Conservation (phyloP, 2,329 filamentous ascomycete species). For the Diaporthe nobilis region DNA sequence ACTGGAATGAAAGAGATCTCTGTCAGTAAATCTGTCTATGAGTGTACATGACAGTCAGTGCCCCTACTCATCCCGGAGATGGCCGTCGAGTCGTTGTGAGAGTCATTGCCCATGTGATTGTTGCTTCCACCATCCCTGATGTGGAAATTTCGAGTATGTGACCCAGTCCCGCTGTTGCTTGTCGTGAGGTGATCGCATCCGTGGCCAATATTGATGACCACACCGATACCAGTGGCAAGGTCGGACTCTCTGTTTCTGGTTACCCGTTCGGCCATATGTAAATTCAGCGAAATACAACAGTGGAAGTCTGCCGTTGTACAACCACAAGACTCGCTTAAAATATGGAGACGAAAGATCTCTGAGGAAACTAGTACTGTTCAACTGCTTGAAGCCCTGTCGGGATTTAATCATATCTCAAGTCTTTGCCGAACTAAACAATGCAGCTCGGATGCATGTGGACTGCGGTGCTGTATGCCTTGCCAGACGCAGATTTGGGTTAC, state of each 20-base stretch:
- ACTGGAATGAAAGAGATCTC: neutral
- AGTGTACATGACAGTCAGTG: neutral
- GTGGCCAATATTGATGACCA: constrained; percentile 1
- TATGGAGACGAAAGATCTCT: neutral
- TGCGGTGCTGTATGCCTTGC: neutral
- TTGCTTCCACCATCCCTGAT: neutral
- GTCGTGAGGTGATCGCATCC: neutral
- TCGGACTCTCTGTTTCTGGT: neutral
- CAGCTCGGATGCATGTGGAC: neutral
- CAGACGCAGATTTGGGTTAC: neutral
- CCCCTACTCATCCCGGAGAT: neutral
- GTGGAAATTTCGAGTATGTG: neutral
- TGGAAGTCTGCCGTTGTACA: neutral
- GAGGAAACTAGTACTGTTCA: neutral
- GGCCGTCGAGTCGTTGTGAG: neutral
- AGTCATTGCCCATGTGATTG: neutral
- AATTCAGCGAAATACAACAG: neutral
- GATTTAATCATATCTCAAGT: neutral
- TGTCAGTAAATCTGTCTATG: neutral
- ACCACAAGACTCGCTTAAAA: neutral
- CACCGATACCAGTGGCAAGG: neutral
- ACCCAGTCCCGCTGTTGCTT: neutral
- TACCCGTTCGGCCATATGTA: neutral
- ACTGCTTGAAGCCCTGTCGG: neutral
- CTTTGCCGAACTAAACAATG: neutral